Conservation (phyloP, 768 basidiomycete genomes). For the Lyophyllum decastes region DNA sequence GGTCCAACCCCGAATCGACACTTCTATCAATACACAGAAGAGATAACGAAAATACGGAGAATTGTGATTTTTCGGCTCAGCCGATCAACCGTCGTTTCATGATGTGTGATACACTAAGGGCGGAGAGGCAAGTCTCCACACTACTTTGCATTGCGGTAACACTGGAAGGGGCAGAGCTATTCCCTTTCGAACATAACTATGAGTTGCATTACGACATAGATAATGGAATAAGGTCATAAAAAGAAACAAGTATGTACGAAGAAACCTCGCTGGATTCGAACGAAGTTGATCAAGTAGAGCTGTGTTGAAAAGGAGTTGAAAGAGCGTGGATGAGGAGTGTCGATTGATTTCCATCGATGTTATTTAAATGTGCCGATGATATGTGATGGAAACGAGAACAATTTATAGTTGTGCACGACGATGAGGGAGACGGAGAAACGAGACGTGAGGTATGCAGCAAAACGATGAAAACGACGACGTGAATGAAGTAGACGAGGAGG, state of each 20-base stretch:
- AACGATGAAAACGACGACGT: conserved; percentile 43
- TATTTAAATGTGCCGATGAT: neutral
- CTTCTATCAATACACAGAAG: no score
- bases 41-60: no score
- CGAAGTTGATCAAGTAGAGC: conserved; percentile 1
- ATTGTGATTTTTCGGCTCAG: no score
- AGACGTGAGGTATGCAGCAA: conserved; percentile 35
- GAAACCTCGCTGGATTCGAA: neutral
- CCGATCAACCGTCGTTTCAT: no score
- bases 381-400: conserved; percentile 12
- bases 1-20: no score
- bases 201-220: conserved; percentile 3
- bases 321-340: neutral
- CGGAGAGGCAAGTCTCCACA: no score
- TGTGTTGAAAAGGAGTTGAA: neutral
- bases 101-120: no score
- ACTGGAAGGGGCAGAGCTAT: no score
- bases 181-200: neutral
- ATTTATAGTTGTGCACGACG: conserved; percentile 19
- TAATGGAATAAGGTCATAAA: neutral
- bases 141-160: no score
- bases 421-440: conserved; percentile 19
- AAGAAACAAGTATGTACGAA: neutral
- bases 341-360: neutral
- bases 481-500: conserved; percentile 24